These are phyloP conservation scores for Trichophyton benhamiae DNA, from an alignment of 2,329 filamentous ascomycete genomes.

Conservation along the genomic window DNA sequence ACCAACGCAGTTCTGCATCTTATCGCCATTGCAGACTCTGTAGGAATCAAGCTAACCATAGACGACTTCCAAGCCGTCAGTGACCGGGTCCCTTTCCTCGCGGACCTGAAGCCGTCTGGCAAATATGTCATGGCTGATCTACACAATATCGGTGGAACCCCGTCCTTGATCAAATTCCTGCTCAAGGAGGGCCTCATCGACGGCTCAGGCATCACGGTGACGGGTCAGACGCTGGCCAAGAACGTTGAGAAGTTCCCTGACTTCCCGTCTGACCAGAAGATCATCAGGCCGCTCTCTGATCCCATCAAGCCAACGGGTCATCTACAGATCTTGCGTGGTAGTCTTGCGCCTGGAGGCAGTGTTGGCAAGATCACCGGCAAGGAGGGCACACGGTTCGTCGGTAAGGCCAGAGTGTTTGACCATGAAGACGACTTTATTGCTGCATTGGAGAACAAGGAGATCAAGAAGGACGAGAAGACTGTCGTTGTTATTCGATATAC, in stretches of 20 bases:
- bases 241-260: slow-evolving; percentile 48
- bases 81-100: slow-evolving; percentile 65
- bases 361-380: slow-evolving; percentile 70
- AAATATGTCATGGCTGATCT: slow-evolving; percentile 52
- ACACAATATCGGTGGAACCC: slow-evolving; percentile 45
- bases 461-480: slow-evolving; percentile 64
- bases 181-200: slow-evolving; percentile 47
- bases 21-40: slow-evolving; percentile 70
- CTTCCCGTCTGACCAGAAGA: slow-evolving; percentile 57
- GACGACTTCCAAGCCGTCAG: slow-evolving; percentile 79
- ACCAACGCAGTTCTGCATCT: slow-evolving; percentile 78
- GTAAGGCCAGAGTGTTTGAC: slow-evolving; percentile 59
- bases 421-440: slow-evolving; percentile 56
- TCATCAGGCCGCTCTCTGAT: slow-evolving; percentile 55
- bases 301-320: slow-evolving; percentile 62
- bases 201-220: slow-evolving; percentile 49
- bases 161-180: slow-evolving; percentile 46
- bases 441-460: slow-evolving; percentile 53
- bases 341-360: slow-evolving; percentile 55
- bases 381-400: slow-evolving; percentile 55
- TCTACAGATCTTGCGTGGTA: slow-evolving; percentile 59
- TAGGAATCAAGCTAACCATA: slow-evolving; percentile 68
- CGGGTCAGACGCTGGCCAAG: slow-evolving; percentile 46
- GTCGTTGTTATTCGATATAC: slow-evolving; percentile 66
- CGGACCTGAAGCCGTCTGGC: slow-evolving; percentile 67